Conservation (phyloP, 1,284 basidiomycete genomes). For the Schizophyllum amplum region DNA sequence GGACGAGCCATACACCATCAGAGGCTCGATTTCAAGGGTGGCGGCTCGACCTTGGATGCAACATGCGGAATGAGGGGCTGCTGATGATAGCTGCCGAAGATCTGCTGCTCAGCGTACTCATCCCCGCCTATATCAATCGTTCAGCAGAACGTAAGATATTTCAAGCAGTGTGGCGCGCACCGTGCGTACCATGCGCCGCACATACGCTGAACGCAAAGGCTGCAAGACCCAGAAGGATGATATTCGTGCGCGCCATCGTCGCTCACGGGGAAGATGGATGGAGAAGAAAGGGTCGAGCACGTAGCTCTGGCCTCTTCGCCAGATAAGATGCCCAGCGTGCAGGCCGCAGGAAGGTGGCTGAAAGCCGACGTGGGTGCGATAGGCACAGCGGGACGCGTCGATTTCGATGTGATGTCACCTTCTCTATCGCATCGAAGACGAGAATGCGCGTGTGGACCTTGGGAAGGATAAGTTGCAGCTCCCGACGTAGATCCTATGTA, state of each 20-base stretch:
- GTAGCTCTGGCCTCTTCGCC: neutral
- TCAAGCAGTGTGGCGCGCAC: too few relatives aligned
- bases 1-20: conserved; percentile 55
- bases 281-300: neutral
- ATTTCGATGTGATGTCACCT: too few relatives aligned
- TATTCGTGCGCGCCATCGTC: neutral
- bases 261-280: neutral
- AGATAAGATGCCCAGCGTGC: neutral
- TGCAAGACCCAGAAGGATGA: neutral
- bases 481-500: too few relatives aligned
- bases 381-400: neutral
- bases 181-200: neutral
- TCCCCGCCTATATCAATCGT: neutral
- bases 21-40: conserved; percentile 46
- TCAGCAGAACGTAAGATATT: neutral
- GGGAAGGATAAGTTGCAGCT: too few relatives aligned
- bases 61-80: neutral
- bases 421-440: neutral
- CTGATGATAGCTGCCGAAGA: neutral
- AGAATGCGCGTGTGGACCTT: too few relatives aligned
- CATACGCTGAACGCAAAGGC: too few relatives aligned
- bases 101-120: neutral
- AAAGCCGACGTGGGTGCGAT: neutral
- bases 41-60: conserved; percentile 11
- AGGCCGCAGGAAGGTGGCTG: neutral